Conservation (phyloP, 768 basidiomycete species). For the Mycena maculata region DNA sequence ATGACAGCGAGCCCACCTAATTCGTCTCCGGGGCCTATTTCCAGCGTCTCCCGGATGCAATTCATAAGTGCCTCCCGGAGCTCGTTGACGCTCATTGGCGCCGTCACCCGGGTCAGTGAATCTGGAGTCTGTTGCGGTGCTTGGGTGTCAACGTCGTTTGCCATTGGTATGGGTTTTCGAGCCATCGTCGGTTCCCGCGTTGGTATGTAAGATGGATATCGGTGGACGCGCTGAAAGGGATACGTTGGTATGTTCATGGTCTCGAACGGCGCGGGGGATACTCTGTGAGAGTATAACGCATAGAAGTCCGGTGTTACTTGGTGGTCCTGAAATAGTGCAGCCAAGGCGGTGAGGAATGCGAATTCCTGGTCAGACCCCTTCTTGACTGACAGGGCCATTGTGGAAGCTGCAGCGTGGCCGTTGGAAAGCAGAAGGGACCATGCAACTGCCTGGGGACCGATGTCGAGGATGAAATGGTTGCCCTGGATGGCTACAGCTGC, state of each 20-base stretch:
- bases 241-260: constrained; percentile 23
- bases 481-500: constrained; percentile 9
- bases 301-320: constrained; percentile 9
- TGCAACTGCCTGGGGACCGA: constrained; percentile 26
- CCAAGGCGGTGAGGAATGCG: constrained; percentile 18
- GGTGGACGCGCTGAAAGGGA: constrained; percentile 28
- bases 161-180: background rate
- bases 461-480: constrained; percentile 15
- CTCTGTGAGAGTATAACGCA: constrained; percentile 15
- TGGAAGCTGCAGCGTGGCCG: background rate
- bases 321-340: constrained; percentile 14
- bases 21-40: constrained; percentile 3
- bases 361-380: constrained; percentile 18
- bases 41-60: constrained; percentile 21
- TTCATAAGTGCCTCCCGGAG: constrained; percentile 8
- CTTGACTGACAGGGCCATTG: constrained; percentile 7
- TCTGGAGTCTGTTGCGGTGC: background rate
- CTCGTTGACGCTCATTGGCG: constrained; percentile 8
- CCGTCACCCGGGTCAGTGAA: background rate
- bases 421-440: constrained; percentile 25
- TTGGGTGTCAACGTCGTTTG: background rate
- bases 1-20: constrained; percentile 14
- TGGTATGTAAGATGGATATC: constrained; percentile 26
- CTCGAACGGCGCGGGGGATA: background rate
- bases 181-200: background rate